phyloP scores from a whole-genome alignment of 139 green algal genomes.

The Volvox reticuliferus region DNA sequence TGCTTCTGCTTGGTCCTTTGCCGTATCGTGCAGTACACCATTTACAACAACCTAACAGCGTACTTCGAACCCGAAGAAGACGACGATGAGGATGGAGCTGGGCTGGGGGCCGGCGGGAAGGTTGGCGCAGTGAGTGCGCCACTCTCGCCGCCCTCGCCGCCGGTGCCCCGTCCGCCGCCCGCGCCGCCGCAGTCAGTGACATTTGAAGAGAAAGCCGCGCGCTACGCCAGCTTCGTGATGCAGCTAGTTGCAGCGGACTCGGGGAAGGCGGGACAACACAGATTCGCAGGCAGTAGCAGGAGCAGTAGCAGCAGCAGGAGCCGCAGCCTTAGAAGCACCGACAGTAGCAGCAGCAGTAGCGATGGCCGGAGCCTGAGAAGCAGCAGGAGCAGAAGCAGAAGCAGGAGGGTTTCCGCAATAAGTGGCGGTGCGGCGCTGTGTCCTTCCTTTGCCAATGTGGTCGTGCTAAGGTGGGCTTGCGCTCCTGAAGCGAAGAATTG shows the following conservation, averaged over 20 bases:
- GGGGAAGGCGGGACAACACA: background rate
- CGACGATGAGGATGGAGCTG: background rate
- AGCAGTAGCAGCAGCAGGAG: background rate
- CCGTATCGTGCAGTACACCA: conserved; percentile 28
- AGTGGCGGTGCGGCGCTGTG: conserved; percentile 4
- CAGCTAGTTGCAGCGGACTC: background rate
- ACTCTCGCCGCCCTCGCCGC: background rate
- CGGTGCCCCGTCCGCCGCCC: background rate
- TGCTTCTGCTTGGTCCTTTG: background rate
- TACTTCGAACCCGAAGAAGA: background rate
- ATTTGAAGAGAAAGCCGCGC: background rate
- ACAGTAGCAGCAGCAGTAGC: no score
- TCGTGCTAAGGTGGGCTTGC: background rate
- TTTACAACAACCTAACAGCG: conserved; percentile 18
- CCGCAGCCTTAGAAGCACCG: no score
- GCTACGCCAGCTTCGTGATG: background rate
- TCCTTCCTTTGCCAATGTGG: background rate
- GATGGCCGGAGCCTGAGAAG: background rate
- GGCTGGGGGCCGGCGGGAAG: no score
- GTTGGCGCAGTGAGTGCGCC: background rate
- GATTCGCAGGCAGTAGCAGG: background rate
- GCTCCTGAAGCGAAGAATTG: background rate
- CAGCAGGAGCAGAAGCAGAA: no score
- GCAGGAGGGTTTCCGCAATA: background rate
- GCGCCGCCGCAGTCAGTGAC: background rate